These are phyloP conservation scores for Calonectria naviculata DNA, from an alignment of 2,329 filamentous ascomycete genomes.

Conservation along the genomic window DNA sequence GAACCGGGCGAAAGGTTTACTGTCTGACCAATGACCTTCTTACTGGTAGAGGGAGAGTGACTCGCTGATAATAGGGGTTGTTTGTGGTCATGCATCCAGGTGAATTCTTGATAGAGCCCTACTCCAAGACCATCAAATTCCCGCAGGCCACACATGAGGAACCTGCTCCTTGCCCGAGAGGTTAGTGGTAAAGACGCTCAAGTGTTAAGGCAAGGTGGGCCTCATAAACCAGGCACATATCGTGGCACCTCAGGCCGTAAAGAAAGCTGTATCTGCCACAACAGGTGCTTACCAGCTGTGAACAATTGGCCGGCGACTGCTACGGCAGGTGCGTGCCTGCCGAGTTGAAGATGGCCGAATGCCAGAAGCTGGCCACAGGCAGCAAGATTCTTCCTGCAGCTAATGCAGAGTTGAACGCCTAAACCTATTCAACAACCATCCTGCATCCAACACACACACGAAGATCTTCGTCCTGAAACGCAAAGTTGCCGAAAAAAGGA, in stretches of 20 bases:
- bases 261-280: neutral
- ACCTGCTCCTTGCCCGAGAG: neutral
- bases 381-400: neutral
- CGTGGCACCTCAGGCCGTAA: neutral
- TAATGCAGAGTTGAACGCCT: neutral
- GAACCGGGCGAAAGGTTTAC: constrained; percentile 1
- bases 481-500: neutral
- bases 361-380: neutral
- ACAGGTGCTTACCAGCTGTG: neutral
- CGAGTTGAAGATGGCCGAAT: neutral
- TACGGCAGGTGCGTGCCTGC: neutral
- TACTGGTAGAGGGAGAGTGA: neutral
- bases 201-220: neutral
- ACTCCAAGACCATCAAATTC: neutral
- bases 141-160: neutral
- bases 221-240: neutral
- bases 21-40: neutral
- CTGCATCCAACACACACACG: neutral
- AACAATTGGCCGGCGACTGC: neutral
- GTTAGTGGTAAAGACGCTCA: neutral
- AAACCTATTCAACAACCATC: neutral
- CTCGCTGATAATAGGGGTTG: neutral
- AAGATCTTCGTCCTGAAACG: neutral
- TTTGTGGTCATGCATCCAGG: neutral
- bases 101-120: neutral